Conservation (phyloP, 495 filamentous ascomycete species). For the Diplogelasinospora grovesii region DNA sequence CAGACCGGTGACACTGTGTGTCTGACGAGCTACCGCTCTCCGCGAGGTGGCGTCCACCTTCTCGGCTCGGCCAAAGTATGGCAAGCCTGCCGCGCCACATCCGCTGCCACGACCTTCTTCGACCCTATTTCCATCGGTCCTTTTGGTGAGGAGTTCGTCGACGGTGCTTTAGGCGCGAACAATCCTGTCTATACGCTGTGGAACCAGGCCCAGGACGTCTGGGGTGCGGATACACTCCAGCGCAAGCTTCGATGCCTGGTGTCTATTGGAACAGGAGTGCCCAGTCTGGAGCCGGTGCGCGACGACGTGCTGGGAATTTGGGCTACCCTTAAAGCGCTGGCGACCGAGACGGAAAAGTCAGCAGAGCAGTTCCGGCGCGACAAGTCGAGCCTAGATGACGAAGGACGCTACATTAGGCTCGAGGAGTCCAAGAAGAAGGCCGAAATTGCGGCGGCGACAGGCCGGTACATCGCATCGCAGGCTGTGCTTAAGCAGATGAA, state of each 20-base stretch:
- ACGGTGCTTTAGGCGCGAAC: conserved; percentile 36
- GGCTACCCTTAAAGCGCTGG: conserved; percentile 22
- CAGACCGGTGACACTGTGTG: conserved; percentile 29
- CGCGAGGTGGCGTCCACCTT: conserved; percentile 21
- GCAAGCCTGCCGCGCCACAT: conserved; percentile 38
- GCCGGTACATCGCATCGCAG: no score
- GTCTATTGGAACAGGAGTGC: conserved; percentile 41
- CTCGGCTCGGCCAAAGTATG: conserved; percentile 30
- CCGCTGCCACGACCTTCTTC: conserved; percentile 39
- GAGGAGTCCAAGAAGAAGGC: no score
- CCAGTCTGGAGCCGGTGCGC: conserved; percentile 24
- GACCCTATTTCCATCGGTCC: conserved; percentile 34
- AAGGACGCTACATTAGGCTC: conserved; percentile 29
- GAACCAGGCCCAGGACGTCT: conserved; percentile 33
- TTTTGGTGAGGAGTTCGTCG: conserved; percentile 15
- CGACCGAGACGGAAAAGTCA: conserved; percentile 36
- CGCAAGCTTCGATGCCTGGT: conserved; percentile 35
- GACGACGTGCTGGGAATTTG: conserved; percentile 24
- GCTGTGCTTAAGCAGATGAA: no score
- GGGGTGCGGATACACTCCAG: conserved; percentile 33
- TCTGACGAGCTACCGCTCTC: conserved; percentile 36
- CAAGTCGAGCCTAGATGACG: conserved; percentile 28
- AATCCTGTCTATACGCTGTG: conserved; percentile 43
- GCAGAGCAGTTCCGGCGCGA: conserved; percentile 33
- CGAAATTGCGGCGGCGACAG: no score